Evolutionary conservation across 1,284 basidiomycete species (phyloP), one percentile per base, ranked within the genome.

Genomic region (Meripilus lineatus): DNA sequence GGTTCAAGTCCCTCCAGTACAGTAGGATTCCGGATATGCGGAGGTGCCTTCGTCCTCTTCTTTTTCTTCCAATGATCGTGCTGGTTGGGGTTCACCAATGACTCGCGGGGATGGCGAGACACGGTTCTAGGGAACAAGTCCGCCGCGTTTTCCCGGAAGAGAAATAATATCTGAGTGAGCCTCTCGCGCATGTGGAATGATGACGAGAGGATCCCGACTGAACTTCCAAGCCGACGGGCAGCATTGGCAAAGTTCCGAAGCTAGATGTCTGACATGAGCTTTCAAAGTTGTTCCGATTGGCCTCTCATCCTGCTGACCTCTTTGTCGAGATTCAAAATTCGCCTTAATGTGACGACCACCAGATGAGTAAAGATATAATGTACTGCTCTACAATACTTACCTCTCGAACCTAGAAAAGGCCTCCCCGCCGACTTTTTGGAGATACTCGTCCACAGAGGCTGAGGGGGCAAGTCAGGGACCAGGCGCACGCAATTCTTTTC

Each of bases 181-280:
- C 81, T 72, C 51, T 79, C 75, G n/a, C 83, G 78, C 18, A 86
- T 69, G 51, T 77, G 73, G 57, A 77, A 83, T 0, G 81, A 76
- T 8, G 81, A 84, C 7, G 81, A 82, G 5, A 85, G 70, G 49
- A 86, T 83, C 11, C 80, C 81, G 21, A 84, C 80, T 3, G 82
- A 84, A 44, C 79, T 81, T 18, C 83, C 83, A 0, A 85, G 68
- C 58, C 83, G 82, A 28, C 82, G 76, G 10, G 81, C 74, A n/a
- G 82, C 80, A 52, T 84, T 82, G 33, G 81, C 77, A 55, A 85
- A 85, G 59, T 82, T 84, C 30, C 81, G 72, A 13, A 85, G 69
- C 81, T 85, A 56, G 22, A 14, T 10, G 13, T 32, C 33, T 22
- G 37, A 8, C 35, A 26, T 35, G 13, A 20, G 38, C 22, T 24